Evolutionary conservation across 306 rosid genomes (phyloP), one percentile per base, ranked within the genome.

Genomic region (Cicer cuneatum): DNA sequence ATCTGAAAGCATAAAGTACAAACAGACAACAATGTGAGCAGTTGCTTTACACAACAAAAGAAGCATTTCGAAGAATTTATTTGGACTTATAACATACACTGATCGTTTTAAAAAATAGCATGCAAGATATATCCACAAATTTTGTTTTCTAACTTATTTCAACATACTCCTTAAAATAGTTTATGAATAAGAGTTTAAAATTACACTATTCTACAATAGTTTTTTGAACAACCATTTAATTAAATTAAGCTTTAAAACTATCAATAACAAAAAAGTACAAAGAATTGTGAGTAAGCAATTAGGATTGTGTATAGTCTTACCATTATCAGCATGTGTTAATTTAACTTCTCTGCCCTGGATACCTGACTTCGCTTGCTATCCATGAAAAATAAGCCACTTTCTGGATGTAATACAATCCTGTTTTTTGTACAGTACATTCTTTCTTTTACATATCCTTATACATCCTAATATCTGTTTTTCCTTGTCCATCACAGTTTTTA

Each of bases 311-410:
- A 37, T 42, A 63, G 66, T 56, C 49, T 41, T 65, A 71, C 78
- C 68, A 43, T 29, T 49, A 24, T 51, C 68, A 63, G 71, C 33
- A 63, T 35, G 68, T 62, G 65, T 51, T 42, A 13, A 18, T 72
- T 16, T 12, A 71, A 41, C 42, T 52, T 71, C 54, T 69, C 13
- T 43, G 12, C 7, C 2, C 41, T 8, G 38, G 70, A 33, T 6
- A 39, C 41, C 51, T 19, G 69, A 37, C 46, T 46, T 47, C 38
- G 7, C 46, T 47, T 64, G 43, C 37, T 46, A 10, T 12, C 15
- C 52, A 15, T 46, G n/a, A n/a, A n/a, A n/a, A n/a, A n/a, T n/a
- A n/a, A n/a, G n/a, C n/a, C n/a, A n/a, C n/a, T n/a, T n/a, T n/a
- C n/a, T n/a, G n/a, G n/a, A n/a, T n/a, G n/a, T n/a, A n/a, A n/a